Conservation (phyloP, 768 basidiomycete genomes). For the Leccinum broughii region DNA sequence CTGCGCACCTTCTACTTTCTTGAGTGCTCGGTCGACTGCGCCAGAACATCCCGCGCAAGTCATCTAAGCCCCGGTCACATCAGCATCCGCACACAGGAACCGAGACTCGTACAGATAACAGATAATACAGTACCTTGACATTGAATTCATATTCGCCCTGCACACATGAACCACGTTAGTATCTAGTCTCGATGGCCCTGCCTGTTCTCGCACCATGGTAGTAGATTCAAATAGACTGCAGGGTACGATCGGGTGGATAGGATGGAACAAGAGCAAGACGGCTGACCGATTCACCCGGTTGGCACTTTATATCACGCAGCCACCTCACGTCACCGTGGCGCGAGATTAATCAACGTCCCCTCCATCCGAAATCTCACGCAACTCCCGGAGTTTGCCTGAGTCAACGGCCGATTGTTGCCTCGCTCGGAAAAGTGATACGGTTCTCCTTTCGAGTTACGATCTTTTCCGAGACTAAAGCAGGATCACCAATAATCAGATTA, state of each 20-base stretch:
- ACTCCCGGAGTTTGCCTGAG: background rate
- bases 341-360: too few species aligned
- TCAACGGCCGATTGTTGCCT: too few species aligned
- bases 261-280: background rate
- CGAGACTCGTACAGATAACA: background rate
- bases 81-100: constrained; percentile 2
- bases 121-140: constrained; percentile 76
- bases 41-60: constrained; percentile 85
- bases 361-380: too few species aligned
- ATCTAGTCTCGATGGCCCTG: background rate
- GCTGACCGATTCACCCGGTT: background rate
- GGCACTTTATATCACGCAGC: background rate
- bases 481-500: background rate
- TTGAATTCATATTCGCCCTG: constrained; percentile 65
- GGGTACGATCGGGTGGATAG: background rate
- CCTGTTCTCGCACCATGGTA: constrained; percentile 23
- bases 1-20: constrained; percentile 50
- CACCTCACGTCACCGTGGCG: background rate
- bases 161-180: constrained; percentile 6
- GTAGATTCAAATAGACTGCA: constrained; percentile 2
- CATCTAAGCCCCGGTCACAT: constrained; percentile 54
- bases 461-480: too few species aligned
- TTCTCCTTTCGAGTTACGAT: too few species aligned
- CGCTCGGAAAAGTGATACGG: too few species aligned
- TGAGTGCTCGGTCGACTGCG: constrained; percentile 72